Evolutionary conservation across 2,329 filamentous ascomycete species (phyloP).

Genomic region (Alternaria sp.): DNA sequence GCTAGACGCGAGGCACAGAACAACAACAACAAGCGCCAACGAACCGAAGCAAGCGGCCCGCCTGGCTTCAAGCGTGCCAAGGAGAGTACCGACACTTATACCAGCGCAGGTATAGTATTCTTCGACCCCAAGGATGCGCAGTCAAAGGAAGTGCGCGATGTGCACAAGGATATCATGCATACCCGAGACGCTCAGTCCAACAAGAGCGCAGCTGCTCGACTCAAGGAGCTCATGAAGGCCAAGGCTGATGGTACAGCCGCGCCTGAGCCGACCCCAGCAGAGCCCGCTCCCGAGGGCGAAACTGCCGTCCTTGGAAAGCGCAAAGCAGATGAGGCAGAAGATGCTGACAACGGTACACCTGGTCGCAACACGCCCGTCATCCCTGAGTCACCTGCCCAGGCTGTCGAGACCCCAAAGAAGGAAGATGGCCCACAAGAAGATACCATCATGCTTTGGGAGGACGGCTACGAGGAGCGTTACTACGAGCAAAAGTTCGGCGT

Average conservation of each 20-base stretch:
- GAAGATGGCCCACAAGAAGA: conserved; percentile 74
- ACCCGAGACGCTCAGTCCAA: conserved; percentile 80
- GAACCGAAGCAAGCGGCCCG: conserved; percentile 43
- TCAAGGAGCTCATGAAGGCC: conserved; percentile 76
- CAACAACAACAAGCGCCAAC: conserved; percentile 38
- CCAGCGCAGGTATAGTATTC: conserved; percentile 46
- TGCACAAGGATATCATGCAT: conserved; percentile 90
- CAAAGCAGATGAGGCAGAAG: conserved; percentile 76
- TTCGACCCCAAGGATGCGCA: conserved; percentile 51
- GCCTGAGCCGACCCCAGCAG: conserved; percentile 30
- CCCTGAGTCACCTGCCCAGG: conserved; percentile 56
- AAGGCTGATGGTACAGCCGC: conserved; percentile 43
- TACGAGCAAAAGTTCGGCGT: conserved; percentile 97
- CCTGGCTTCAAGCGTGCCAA: conserved; percentile 46
- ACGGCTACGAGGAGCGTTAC: conserved; percentile 93
- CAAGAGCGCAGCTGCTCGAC: conserved; percentile 89
- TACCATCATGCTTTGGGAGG: conserved; percentile 90
- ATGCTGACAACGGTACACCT: conserved; percentile 67
- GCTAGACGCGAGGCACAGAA: conserved; percentile 60
- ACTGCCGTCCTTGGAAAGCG: conserved; percentile 72
- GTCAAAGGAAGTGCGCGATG: conserved; percentile 53
- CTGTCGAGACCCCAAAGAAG: conserved; percentile 46
- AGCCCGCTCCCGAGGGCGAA: conserved; percentile 29
- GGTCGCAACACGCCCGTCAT: conserved; percentile 66
- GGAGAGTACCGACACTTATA: conserved; percentile 47